phyloP scores from a whole-genome alignment of 192 early-diverging fungal genomes.

The Backusella tuberculispora region DNA sequence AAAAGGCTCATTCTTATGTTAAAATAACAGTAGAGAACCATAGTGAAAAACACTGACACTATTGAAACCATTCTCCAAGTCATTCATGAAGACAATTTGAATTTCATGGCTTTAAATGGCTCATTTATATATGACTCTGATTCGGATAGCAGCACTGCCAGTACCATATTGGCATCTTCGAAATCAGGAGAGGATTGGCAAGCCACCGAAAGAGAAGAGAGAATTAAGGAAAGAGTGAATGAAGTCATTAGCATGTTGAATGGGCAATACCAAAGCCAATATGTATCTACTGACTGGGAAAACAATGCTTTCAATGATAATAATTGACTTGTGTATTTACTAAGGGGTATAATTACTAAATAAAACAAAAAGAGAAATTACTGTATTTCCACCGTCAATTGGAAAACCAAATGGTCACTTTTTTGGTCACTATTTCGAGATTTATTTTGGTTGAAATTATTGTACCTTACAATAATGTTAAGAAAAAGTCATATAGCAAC shows the following conservation, averaged over 20 bases:
- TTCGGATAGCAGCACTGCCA: background rate
- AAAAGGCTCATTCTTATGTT: background rate
- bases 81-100: background rate
- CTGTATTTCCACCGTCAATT: too few species aligned
- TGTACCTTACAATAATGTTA: too few species aligned
- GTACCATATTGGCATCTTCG: background rate
- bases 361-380: too few species aligned
- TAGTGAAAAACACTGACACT: background rate
- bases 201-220: background rate
- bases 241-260: conserved; percentile 11
- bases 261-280: conserved; percentile 16
- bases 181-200: background rate
- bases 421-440: too few species aligned
- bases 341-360: too few species aligned
- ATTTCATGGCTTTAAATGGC: background rate
- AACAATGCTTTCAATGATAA: background rate
- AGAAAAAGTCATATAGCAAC: too few species aligned
- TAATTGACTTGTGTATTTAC: too few species aligned
- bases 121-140: background rate
- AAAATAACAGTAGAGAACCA: background rate
- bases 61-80: conserved; percentile 15
- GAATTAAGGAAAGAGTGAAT: conserved; percentile 10
- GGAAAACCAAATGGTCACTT: too few species aligned
- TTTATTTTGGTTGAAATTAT: too few species aligned
- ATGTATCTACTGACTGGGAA: conserved; percentile 14